These are phyloP conservation scores for Fistulinella cinereoalba DNA, from an alignment of 1,284 basidiomycete species.

Conservation along the genomic window DNA sequence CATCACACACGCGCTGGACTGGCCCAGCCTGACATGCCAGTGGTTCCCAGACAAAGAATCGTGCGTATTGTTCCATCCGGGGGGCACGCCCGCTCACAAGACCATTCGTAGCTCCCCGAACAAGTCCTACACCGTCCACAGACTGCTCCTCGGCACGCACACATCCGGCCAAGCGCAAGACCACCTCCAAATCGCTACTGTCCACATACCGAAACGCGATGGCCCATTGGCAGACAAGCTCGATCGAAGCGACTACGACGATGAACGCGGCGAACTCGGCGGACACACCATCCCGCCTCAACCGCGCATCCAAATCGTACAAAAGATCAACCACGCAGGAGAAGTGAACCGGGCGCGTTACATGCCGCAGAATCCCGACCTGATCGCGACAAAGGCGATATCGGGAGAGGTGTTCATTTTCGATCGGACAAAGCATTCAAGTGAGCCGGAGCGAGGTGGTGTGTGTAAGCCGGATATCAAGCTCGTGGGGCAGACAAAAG, in stretches of 20 bases:
- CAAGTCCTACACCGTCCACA: conserved; percentile 91
- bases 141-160: conserved; percentile 95
- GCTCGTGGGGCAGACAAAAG: conserved; percentile 85
- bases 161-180: conserved; percentile 95
- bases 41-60: conserved; percentile 98
- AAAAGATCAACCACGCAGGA: conserved; percentile 94
- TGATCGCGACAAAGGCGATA: conserved; percentile 94
- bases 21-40: conserved; percentile 97
- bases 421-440: conserved; percentile 96
- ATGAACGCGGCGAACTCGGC: conserved; percentile 90
- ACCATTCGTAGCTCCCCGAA: conserved; percentile 61
- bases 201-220: conserved; percentile 86
- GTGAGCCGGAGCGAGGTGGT: conserved; percentile 83
- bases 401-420: conserved; percentile 92
- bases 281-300: conserved; percentile 75
- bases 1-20: conserved; percentile 96
- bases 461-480: conserved; percentile 90
- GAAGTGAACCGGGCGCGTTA: conserved; percentile 98
- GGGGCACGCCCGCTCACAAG: neutral
- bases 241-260: conserved; percentile 83
- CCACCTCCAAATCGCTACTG: conserved; percentile 93
- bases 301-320: conserved; percentile 86
- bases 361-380: conserved; percentile 97
- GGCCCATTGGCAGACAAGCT: conserved; percentile 67
- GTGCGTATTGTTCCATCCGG: conserved; percentile 46